Conservation (phyloP, 1,284 basidiomycete genomes). For the Mycena citricolor region DNA sequence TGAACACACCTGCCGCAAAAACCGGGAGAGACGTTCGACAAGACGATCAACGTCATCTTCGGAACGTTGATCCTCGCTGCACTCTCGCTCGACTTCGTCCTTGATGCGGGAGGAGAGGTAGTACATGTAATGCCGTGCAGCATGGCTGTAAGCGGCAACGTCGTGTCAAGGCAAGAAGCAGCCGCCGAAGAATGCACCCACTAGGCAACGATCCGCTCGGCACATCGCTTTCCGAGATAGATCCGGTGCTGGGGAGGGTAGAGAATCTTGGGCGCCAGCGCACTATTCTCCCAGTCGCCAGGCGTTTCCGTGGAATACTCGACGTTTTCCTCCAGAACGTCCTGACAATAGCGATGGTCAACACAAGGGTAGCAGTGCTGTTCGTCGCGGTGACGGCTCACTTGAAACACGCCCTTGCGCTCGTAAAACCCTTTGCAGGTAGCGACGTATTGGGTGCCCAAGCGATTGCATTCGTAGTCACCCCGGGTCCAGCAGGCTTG, state of each 20-base stretch:
- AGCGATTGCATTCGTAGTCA: neutral
- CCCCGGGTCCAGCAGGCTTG: slow-evolving; percentile 17
- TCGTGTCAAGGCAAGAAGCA: neutral
- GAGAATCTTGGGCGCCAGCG: slow-evolving; percentile 1
- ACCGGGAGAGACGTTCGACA: no score
- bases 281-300: slow-evolving; percentile 3
- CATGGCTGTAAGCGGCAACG: slow-evolving; percentile 8
- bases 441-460: neutral
- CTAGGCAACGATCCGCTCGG: slow-evolving; percentile 5
- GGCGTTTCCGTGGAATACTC: slow-evolving; percentile 9
- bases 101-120: slow-evolving; percentile 5
- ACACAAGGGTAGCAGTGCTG: no score
- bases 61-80: no score
- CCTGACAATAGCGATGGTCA: slow-evolving; percentile 4
- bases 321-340: slow-evolving; percentile 1
- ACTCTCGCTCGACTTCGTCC: slow-evolving; percentile 11
- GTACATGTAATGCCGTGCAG: slow-evolving; percentile 12
- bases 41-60: no score
- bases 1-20: no score
- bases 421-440: slow-evolving; percentile 14
- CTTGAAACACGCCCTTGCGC: no score
- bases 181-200: slow-evolving; percentile 1
- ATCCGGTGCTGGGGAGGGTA: slow-evolving; percentile 15
- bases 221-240: slow-evolving; percentile 10
- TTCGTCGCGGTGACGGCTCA: no score